Base-by-base conservation (phyloP, 768 basidiomycete species). In the Kwoniella bestiolae region DNA sequence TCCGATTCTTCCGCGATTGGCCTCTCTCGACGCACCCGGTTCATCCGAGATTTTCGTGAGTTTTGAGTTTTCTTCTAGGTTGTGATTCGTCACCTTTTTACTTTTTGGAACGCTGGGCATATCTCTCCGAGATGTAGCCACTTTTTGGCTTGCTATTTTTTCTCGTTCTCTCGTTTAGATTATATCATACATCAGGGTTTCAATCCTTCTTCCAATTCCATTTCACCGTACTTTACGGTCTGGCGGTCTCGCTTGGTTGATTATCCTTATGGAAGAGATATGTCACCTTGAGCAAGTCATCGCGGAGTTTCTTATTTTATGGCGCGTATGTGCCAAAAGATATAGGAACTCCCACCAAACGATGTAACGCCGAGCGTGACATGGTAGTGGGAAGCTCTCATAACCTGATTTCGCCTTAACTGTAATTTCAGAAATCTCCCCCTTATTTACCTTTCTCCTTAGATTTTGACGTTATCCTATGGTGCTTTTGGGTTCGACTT, bases 321-420 rank as follows among this genome's bases (percentile, higher is more conserved):
- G 52, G 52, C 52, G 52, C 52, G 52, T 55, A 55, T 55, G 52
- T 55, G 52, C 52, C 52, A 55, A 55, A 55, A 55, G 5, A n/a
- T 21, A 23, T 32, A 9, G 16, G n/a, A 35, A 34, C 14, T 9
- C 26, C 29, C n/a, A 32, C 32, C 32, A 28, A 12, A 5, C 21
- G 16, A 14, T 55, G 52, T 55, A 35, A 55, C 52, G 52, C 52
- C 32, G 32, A 35, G 52, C 52, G 52, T 55, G 52, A 55, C 52
- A 55, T 21, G 23, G 18, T 26, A 5, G 23, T 23, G 26, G 31
- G 18, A n/a, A n/a, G 23, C 31, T 55, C 18, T 51, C 9, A 51
- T 51, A 51, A 26, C 49, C 49, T 34, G 32, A 55, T 1, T 34
- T 35, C 31, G 31, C 32, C 32, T 55, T 55, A 55, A 55, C 52